Percentiles rank a stretch among this genome's conserved stretches.
These are phyloP conservation scores for Trichoderma aggressivum DNA, from an alignment of 2,329 filamentous ascomycete species.

Conservation along the genomic window DNA sequence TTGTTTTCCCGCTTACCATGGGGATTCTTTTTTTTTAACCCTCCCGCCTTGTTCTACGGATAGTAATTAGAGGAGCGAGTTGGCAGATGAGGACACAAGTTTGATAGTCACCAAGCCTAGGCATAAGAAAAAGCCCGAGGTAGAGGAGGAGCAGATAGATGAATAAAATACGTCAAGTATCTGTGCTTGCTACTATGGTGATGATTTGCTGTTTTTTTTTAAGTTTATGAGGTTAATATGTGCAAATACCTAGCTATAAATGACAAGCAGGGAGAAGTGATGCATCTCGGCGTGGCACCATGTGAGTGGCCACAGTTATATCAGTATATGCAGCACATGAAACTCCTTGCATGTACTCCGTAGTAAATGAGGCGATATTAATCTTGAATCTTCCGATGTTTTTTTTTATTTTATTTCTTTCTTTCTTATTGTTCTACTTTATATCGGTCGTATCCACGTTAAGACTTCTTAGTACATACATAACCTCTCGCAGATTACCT, in stretches of 20 bases:
- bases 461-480: not conserved
- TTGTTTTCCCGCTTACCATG: not conserved
- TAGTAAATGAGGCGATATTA: not conserved
- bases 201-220: not conserved
- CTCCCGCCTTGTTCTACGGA: not conserved
- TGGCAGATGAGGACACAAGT: not conserved
- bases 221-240: not conserved
- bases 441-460: not conserved
- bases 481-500: not conserved
- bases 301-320: not conserved
- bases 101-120: not conserved
- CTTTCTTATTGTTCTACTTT: not conserved
- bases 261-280: not conserved
- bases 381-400: not conserved
- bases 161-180: not conserved
- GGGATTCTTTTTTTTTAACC: not conserved
- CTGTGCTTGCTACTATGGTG: not conserved
- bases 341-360: not conserved
- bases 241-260: not conserved
- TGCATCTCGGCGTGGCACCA: not conserved
- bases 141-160: not conserved
- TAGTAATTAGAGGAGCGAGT: conserved; percentile 8
- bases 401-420: too few species aligned
- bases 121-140: not conserved
- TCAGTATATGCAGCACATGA: not conserved